Evolutionary conservation across 73 alveolate species (phyloP), one percentile per base, ranked within the genome.

Genomic region (Paraurostyla sp.): DNA sequence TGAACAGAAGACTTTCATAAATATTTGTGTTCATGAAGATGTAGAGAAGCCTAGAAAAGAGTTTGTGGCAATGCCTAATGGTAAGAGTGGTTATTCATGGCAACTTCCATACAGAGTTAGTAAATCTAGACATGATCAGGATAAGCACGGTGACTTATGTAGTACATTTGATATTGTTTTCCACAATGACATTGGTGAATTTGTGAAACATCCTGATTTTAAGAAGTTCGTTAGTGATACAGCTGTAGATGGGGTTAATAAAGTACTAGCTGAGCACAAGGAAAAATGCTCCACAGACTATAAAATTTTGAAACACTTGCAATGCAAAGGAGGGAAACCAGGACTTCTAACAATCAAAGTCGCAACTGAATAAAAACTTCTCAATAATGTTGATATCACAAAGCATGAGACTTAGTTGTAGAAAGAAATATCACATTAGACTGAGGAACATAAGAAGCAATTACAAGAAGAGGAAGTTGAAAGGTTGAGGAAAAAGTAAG

Each of bases 291-390:
- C 98, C n/a, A 88, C 97, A 22, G 99, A 94, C 85, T 98, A 95
- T 80, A 97, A 92, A 90, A 97, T 97, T 18, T 83, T 98, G 84
- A 97, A 95, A 83, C 97, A 98, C 56, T 78, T 97, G 95, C 93
- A 93, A 84, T 98, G 99, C 89, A 97, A 97, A 84, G 99, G 99
- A 54, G 97, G 96, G 35, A 92, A 86, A 48, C 98, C 98, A 22
- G 97, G 97, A 41, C 95, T 92, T 68, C 86, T 95, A 58, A 59
- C 92, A 51, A 92, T 83, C 46, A 92, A 88, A 69, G 90, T 82
- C n/a, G 86, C 90, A 87, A 68, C 51, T 85, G 90, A 93, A 94
- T 94, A 76, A 93, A 94, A 90, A 92, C 92, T 40, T 87, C 93
- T 50, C 83, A 87, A 22, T 6, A 92, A 69, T 71, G 80, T 62